Evolutionary conservation across 2,329 filamentous ascomycete species (phyloP), one percentile per base, ranked within the genome.

Genomic region (Pseudogymnoascus sp.): DNA sequence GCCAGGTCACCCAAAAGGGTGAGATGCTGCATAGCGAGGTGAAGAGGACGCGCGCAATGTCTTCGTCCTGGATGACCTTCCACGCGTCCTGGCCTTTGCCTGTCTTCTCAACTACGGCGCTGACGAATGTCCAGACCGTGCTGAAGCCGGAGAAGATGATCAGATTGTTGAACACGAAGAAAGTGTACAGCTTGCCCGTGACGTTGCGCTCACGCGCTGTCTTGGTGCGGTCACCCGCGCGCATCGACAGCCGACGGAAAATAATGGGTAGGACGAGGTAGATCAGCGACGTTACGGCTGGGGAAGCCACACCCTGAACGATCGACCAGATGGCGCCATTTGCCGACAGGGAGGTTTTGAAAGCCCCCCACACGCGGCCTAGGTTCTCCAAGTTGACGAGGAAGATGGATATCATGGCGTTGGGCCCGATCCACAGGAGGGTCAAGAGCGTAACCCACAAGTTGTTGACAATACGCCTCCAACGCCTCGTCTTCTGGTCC

Each of bases 101-200:
- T 0, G 84, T 84, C 50, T 81, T 77, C 2, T 83, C 72, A 53
- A 93, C 78, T 38, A 96, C 85, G 4, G 79, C 79, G 0, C 86
- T 77, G 7, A 92, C 79, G 70, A 93, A 92, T 1, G 80, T 79
- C 86, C 91, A 97, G 14, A 92, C 77, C 1, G 90, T 86, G 50
- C 90, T 91, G 75, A 97, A 97, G 13, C 96, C 80, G 10, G 93
- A 97, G 76, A 97, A 97, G 64, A 97, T 87, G 68, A 99, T 80
- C 63, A 99, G 76, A 72, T 97, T 97, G 82, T 99, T 99, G 81
- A 99, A 92, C 61, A 97, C 85, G 76, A 99, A 99, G 78, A 99
- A 99, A 16, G 90, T 84, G 76, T 96, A 99, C 2, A 99, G 82
- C 75, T 96, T 96, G 66, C 86, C 87, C 64, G 95, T 82, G 61